phyloP scores from a whole-genome alignment of 163 green algal species.

The Dunaliella salina region DNA sequence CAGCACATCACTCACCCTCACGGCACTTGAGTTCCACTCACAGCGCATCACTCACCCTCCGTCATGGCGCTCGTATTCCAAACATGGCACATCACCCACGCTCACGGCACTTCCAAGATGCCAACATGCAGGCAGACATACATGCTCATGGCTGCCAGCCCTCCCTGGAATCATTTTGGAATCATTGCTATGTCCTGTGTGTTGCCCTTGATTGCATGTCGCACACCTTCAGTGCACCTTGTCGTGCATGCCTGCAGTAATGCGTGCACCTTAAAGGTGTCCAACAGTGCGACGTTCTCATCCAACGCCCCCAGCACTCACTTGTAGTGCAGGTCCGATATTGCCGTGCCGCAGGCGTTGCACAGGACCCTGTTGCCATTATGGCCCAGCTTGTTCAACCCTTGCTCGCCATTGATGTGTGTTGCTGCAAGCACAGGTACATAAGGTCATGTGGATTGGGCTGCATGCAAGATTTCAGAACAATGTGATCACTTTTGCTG shows the following conservation, averaged over 20 bases:
- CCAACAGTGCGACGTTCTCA: too few relatives aligned
- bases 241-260: background rate
- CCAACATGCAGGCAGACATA: too few relatives aligned
- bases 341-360: background rate
- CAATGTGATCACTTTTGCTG: too few relatives aligned
- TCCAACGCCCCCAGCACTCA: background rate
- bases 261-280: background rate
- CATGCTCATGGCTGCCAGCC: too few relatives aligned
- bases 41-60: too few relatives aligned
- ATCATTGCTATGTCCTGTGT: background rate
- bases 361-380: constrained; percentile 1
- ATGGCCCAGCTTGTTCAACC: background rate
- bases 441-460: background rate
- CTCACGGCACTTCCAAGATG: too few relatives aligned
- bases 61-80: too few relatives aligned
- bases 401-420: background rate
- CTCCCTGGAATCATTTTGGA: too few relatives aligned
- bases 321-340: constrained; percentile 3
- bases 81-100: too few relatives aligned
- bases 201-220: background rate
- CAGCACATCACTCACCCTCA: too few relatives aligned
- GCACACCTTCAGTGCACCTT: background rate
- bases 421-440: background rate
- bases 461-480: too few relatives aligned
- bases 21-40: too few relatives aligned